A percentile compares a stretch with the other conserved stretches of the same genome.
phyloP scores from a whole-genome alignment of 345 rosid genomes.

The Bruguiera parviflora region DNA sequence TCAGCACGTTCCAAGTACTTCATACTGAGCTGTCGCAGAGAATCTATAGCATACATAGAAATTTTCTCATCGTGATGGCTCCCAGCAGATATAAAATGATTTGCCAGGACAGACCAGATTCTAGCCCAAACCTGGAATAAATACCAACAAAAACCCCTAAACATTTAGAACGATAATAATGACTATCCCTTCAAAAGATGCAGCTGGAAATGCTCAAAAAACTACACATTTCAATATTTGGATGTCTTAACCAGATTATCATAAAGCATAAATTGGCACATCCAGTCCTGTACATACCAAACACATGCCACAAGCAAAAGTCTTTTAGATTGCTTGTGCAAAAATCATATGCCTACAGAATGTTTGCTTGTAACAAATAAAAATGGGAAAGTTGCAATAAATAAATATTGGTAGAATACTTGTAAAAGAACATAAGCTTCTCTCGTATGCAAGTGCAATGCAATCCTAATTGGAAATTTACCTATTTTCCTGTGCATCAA shows the following conservation, averaged over 20 bases:
- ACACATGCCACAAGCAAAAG: too few relatives aligned
- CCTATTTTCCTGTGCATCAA: too few relatives aligned
- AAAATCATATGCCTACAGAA: too few relatives aligned
- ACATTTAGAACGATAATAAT: neutral
- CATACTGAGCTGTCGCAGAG: conserved; percentile 90
- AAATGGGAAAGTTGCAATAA: too few relatives aligned
- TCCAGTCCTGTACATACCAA: too few relatives aligned
- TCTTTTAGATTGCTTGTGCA: too few relatives aligned
- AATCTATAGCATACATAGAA: conserved; percentile 94
- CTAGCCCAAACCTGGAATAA: conserved; percentile 84
- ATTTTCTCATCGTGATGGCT: conserved; percentile 90
- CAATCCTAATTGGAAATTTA: too few relatives aligned
- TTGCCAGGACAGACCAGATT: conserved; percentile 88
- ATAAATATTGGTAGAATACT: too few relatives aligned
- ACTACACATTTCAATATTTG: neutral
- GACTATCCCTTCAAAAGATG: neutral
- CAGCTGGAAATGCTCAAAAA: neutral
- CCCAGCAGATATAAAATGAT: conserved; percentile 91
- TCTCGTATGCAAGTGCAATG: too few relatives aligned
- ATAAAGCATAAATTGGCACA: neutral
- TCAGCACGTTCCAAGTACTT: conserved; percentile 90
- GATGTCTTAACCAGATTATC: neutral
- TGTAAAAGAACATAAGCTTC: too few relatives aligned
- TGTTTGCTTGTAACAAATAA: too few relatives aligned
- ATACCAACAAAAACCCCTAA: conserved; percentile 1